These are phyloP conservation scores for Rusavskia elegans DNA, from an alignment of 495 filamentous ascomycete genomes.

Conservation along the genomic window DNA sequence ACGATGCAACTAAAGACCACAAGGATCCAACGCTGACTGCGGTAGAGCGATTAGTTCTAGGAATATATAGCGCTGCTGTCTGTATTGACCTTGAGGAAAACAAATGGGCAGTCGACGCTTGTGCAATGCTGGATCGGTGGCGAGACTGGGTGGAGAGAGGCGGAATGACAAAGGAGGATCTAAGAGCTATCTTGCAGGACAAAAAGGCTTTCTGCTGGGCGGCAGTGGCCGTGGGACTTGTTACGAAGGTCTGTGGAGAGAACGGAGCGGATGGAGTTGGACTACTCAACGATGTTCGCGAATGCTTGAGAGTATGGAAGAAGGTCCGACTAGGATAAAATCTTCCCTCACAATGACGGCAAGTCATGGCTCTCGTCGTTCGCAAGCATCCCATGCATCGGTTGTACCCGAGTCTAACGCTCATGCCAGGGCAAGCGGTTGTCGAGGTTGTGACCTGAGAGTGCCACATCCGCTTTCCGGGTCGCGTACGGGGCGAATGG, in stretches of 20 bases:
- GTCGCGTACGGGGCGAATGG: too few species aligned
- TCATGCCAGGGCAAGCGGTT: too few species aligned
- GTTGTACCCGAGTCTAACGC: too few species aligned
- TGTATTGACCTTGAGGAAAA: slow-evolving; percentile 36
- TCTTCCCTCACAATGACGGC: too few species aligned
- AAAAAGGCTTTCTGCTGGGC: slow-evolving; percentile 34
- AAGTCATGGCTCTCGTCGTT: too few species aligned
- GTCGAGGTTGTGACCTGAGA: too few species aligned
- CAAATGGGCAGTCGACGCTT: slow-evolving; percentile 23
- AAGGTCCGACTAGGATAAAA: slow-evolving; percentile 37
- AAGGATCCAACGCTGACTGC: not conserved
- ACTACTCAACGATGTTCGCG: slow-evolving; percentile 42
- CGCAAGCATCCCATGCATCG: too few species aligned
- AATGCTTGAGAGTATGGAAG: slow-evolving; percentile 43
- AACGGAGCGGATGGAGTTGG: slow-evolving; percentile 24
- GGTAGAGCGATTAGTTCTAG: slow-evolving; percentile 33
- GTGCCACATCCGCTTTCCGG: too few species aligned
- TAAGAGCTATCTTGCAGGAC: slow-evolving; percentile 25
- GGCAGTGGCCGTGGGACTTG: slow-evolving; percentile 31
- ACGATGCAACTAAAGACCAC: slow-evolving; percentile 14
- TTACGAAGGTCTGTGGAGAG: slow-evolving; percentile 30
- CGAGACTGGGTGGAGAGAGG: slow-evolving; percentile 40
- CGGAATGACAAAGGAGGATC: slow-evolving; percentile 39
- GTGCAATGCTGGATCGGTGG: slow-evolving; percentile 38
- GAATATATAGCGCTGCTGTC: slow-evolving; percentile 36